Evolutionary conservation across 2,329 filamentous ascomycete genomes (phyloP), one percentile per base, ranked within the genome.

Genomic region (Penicillium sp.): DNA sequence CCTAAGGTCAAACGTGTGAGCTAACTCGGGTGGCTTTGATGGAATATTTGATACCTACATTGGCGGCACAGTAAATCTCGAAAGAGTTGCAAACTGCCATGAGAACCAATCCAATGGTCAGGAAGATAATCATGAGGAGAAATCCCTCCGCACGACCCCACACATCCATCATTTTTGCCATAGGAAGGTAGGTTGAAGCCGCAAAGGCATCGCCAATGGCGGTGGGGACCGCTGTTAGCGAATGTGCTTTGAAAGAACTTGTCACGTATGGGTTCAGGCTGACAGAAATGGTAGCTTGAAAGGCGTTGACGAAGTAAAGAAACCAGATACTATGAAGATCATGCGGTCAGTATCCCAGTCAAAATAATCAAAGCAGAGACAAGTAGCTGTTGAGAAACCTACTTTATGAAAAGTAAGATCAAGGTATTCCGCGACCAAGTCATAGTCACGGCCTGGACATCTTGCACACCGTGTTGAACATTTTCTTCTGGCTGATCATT

Each of bases 131-230:
- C 70, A 82, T 82, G 34, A 83, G 29, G 2, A 78, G 54, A 58
- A 85, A 81, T 8, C 83, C 85, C 61, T 86, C 78, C 1, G 83
- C 78, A 28, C 86, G 82, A 24, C 84, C 86, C 79, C 81, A 87
- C 29, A 85, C 73, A 68, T 88, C 82, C 52, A 88, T 73, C 18
- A 86, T 74, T 67, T 87, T 88, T 48, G 85, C 84, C 19, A 85
- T 75, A 0, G 84, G 81, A n/a, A 88, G 77, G 65, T 84, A 85
- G 43, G 79, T 75, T 19, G 85, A 75, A 14, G 82, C 85, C 16
- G 78, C 78, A 54, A 87, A 81, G 36, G 85, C 73, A 54, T 74
- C 79, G 18, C 82, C 75, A 24, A 87, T 76, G 55, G 87, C 80
- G 42, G 71, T 70, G n/a, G 82, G 83, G 14, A 82, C 77, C 1